Conservation (phyloP, 306 rosid species). For the Calophaca sinica region DNA sequence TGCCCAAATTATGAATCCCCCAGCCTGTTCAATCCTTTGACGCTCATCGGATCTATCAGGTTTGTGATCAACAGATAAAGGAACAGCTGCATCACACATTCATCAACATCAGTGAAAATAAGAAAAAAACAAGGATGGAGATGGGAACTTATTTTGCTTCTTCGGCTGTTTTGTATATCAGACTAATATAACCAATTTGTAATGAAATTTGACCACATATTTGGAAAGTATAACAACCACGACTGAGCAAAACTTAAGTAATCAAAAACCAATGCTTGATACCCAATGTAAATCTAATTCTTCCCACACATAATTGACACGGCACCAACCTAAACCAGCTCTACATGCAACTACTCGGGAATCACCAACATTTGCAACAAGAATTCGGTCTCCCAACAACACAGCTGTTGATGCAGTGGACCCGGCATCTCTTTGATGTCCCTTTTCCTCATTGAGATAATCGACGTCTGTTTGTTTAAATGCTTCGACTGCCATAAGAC, state of each 20-base stretch:
- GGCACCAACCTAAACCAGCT: slow-evolving; percentile 85
- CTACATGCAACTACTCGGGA: slow-evolving; percentile 88
- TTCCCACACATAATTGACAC: slow-evolving; percentile 42
- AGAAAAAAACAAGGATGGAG: not conserved
- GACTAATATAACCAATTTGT: slow-evolving; percentile 24
- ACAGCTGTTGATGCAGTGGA: slow-evolving; percentile 92
- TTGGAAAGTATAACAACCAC: not conserved
- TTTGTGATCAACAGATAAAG: slow-evolving; percentile 85
- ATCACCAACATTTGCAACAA: slow-evolving; percentile 97
- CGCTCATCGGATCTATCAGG: slow-evolving; percentile 95
- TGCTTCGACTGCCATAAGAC: slow-evolving; percentile 68
- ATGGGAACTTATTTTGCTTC: not conserved
- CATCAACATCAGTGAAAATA: slow-evolving; percentile 25
- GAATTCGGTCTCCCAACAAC: slow-evolving; percentile 76
- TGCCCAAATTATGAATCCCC: slow-evolving; percentile 91
- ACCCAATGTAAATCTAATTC: slow-evolving; percentile 39
- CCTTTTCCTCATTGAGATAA: slow-evolving; percentile 80
- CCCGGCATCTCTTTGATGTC: slow-evolving; percentile 85
- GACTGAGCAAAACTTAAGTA: slow-evolving; percentile 28
- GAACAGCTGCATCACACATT: slow-evolving; percentile 62
- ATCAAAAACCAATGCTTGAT: slow-evolving; percentile 28
- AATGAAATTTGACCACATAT: not conserved
- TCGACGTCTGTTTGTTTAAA: slow-evolving; percentile 84
- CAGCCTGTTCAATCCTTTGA: slow-evolving; percentile 84
- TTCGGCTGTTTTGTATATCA: slow-evolving; percentile 18